phyloP scores from a whole-genome alignment of 208 protist genomes.

The Tritrichomonas foetus region DNA sequence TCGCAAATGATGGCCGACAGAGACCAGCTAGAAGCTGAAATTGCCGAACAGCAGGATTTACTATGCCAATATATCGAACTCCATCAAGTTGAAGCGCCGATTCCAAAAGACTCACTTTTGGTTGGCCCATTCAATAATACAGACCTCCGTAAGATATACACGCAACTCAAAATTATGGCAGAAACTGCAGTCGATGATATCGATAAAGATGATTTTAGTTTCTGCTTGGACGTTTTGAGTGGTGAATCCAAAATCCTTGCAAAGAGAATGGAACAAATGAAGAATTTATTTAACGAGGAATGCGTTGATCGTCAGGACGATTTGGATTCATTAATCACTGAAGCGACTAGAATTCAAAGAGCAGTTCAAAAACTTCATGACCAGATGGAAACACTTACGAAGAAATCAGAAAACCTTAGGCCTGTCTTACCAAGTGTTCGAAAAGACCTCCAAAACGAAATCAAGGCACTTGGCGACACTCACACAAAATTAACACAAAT shows the following conservation, averaged over 20 bases:
- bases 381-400: background rate
- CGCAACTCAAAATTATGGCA: background rate
- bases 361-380: background rate
- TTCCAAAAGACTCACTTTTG: conserved; percentile 8
- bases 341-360: background rate
- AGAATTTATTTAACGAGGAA: background rate
- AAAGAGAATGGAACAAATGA: background rate
- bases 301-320: background rate
- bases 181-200: background rate
- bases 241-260: background rate
- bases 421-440: background rate
- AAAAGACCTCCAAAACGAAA: background rate
- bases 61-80: background rate
- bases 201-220: background rate
- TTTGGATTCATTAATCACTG: background rate
- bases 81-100: background rate
- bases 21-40: background rate
- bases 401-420: background rate
- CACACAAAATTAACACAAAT: background rate
- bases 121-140: conserved; percentile 25
- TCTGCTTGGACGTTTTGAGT: background rate
- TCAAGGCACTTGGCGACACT: background rate
- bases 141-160: background rate
- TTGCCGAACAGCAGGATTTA: background rate
- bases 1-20: background rate